Percentiles rank a stretch among this genome's conserved stretches.
Conservation (phyloP, 2,329 filamentous ascomycete genomes). For the Neofusicoccum kwambonambiense region DNA sequence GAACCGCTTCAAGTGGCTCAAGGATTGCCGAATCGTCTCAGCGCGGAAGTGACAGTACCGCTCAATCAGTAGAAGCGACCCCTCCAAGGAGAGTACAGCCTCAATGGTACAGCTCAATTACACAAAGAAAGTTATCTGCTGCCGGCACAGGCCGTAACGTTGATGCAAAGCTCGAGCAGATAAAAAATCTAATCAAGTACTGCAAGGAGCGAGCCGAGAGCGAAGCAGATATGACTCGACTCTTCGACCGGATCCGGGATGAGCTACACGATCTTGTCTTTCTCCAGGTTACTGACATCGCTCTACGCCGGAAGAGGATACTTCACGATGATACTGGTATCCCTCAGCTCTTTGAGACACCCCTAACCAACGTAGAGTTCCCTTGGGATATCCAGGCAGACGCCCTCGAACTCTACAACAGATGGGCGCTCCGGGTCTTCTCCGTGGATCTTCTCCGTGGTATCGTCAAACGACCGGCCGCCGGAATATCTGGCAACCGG, state of each 20-base stretch:
- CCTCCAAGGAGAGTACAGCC: not conserved
- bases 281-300: constrained; percentile 29
- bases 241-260: constrained; percentile 35
- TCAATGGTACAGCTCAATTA: not conserved
- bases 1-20: not conserved
- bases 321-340: constrained; percentile 40
- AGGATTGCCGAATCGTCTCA: not conserved
- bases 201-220: not conserved
- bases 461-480: constrained; percentile 29
- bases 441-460: constrained; percentile 48
- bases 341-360: constrained; percentile 39
- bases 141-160: not conserved
- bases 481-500: constrained; percentile 21
- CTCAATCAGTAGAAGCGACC: not conserved
- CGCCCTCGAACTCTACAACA: constrained; percentile 45
- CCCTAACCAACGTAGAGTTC: constrained; percentile 28
- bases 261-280: constrained; percentile 42
- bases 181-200: not conserved
- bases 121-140: not conserved
- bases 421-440: constrained; percentile 45
- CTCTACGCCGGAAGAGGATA: constrained; percentile 37
- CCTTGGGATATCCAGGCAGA: constrained; percentile 51
- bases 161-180: not conserved
- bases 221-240: not conserved
- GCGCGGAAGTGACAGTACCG: not conserved